A percentile compares a stretch with the other conserved stretches of the same genome.
Evolutionary conservation across 2,329 filamentous ascomycete species (phyloP).

Genomic region (Magnaporthiopsis rhizophila): DNA sequence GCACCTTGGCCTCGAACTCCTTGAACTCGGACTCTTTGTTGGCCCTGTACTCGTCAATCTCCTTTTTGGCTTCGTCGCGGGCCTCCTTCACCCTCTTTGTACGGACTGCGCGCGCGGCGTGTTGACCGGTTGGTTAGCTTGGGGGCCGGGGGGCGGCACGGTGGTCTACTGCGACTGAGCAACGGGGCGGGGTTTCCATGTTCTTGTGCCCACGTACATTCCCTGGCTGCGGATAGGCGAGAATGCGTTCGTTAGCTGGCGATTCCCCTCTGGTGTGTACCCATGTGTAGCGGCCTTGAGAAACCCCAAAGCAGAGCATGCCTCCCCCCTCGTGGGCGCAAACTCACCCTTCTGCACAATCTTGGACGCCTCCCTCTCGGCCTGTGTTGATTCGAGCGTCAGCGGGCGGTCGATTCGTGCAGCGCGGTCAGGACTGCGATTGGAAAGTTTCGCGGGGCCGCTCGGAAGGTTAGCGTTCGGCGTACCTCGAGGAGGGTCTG

Average conservation of each 20-base stretch:
- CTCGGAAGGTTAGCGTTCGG: slow-evolving; percentile 9
- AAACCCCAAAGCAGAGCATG: neutral
- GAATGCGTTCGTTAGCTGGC: neutral
- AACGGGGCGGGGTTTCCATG: neutral
- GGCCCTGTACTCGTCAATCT: slow-evolving; percentile 87
- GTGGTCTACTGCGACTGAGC: neutral
- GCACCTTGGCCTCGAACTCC: slow-evolving; percentile 72
- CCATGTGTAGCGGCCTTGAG: too few species aligned
- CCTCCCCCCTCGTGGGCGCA: neutral
- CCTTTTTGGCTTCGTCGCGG: slow-evolving; percentile 91
- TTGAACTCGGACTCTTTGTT: slow-evolving; percentile 93
- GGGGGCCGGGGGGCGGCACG: neutral
- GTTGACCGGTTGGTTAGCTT: neutral
- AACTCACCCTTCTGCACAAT: slow-evolving; percentile 88
- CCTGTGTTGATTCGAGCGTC: slow-evolving; percentile 41
- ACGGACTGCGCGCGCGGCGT: slow-evolving; percentile 51
- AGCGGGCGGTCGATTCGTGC: neutral
- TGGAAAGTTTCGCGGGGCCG: slow-evolving; percentile 1
- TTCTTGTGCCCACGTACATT: slow-evolving; percentile 55
- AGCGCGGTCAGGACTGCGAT: neutral
- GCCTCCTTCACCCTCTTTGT: slow-evolving; percentile 97
- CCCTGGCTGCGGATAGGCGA: slow-evolving; percentile 54
- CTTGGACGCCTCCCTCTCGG: slow-evolving; percentile 96
- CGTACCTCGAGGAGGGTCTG: slow-evolving; percentile 97
- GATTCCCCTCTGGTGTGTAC: neutral